These are phyloP conservation scores for Colletotrichum sp. DNA, from an alignment of 2,329 filamentous ascomycete species.

Conservation along the genomic window DNA sequence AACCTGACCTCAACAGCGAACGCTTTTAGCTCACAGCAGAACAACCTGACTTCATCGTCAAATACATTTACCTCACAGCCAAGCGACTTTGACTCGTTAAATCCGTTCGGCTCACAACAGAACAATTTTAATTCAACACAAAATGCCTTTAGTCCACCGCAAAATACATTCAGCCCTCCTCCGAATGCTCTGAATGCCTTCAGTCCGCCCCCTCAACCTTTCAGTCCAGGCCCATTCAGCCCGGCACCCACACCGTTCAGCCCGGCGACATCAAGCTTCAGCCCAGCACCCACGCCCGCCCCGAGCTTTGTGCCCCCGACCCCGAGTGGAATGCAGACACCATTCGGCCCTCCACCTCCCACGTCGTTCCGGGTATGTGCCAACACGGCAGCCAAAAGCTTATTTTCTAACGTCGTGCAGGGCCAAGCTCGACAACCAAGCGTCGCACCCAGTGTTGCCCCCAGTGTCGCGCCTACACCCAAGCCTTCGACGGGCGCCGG, in stretches of 20 bases:
- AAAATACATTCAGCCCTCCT: slow-evolving; percentile 5
- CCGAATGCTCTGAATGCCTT: slow-evolving; percentile 6
- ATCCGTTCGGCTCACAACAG: neutral
- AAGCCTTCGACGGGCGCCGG: slow-evolving; percentile 34
- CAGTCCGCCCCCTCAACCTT: slow-evolving; percentile 6
- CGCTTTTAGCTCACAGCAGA: neutral
- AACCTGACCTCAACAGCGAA: neutral
- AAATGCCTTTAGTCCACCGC: neutral
- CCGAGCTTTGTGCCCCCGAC: slow-evolving; percentile 7
- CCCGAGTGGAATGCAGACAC: slow-evolving; percentile 9
- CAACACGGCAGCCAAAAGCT: neutral
- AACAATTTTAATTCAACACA: neutral
- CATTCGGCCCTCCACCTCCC: slow-evolving; percentile 15
- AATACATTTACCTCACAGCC: neutral
- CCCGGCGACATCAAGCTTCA: slow-evolving; percentile 9
- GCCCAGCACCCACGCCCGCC: slow-evolving; percentile 16
- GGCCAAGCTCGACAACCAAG: slow-evolving; percentile 10
- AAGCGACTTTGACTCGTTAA: neutral
- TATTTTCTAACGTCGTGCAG: slow-evolving; percentile 5
- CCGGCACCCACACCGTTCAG: slow-evolving; percentile 13
- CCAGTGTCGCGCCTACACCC: slow-evolving; percentile 27
- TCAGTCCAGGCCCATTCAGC: slow-evolving; percentile 13
- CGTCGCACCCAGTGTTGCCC: neutral
- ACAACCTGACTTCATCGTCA: neutral
- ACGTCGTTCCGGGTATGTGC: slow-evolving; percentile 19